Percentiles rank a stretch among this genome's conserved stretches.
Evolutionary conservation across 345 rosid genomes (phyloP).

Genomic region (Eucalyptus curtisii): DNA sequence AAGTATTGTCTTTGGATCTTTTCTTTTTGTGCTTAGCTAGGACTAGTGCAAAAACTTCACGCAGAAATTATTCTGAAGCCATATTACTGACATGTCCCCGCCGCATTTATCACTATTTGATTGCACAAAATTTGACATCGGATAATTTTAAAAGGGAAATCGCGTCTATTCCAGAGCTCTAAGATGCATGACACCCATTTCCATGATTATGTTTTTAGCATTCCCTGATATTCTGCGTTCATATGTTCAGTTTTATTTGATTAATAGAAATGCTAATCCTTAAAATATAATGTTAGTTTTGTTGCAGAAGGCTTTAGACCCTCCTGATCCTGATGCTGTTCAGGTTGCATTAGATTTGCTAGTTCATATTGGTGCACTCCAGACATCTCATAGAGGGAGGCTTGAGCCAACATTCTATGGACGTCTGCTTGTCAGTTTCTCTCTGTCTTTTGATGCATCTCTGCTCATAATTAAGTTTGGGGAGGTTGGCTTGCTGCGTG

Average conservation of each 20-base stretch:
- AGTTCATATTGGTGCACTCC: conserved; percentile 40
- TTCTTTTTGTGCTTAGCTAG: neutral
- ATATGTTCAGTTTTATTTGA: neutral
- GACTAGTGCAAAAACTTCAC: neutral
- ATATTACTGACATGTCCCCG: neutral
- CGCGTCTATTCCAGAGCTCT: neutral
- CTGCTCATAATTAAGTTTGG: conserved; percentile 71
- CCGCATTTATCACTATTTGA: neutral
- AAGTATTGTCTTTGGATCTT: neutral
- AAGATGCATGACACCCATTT: neutral
- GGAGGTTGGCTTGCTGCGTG: conserved; percentile 65
- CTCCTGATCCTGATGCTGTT: conserved; percentile 60
- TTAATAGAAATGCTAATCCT: neutral
- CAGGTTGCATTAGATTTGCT: conserved; percentile 65
- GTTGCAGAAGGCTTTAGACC: conserved; percentile 83
- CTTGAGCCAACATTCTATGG: conserved; percentile 89
- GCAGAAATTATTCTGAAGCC: neutral
- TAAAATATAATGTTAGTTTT: conserved; percentile 30
- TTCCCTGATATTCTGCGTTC: neutral
- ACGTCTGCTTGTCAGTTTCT: conserved; percentile 69
- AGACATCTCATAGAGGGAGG: conserved; percentile 38
- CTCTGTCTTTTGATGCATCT: conserved; percentile 75
- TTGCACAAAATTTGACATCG: neutral
- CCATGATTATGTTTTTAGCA: neutral
- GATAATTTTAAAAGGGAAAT: neutral